These are phyloP conservation scores for Penicillium goetzii DNA, from an alignment of 495 filamentous ascomycete genomes.

Conservation along the genomic window DNA sequence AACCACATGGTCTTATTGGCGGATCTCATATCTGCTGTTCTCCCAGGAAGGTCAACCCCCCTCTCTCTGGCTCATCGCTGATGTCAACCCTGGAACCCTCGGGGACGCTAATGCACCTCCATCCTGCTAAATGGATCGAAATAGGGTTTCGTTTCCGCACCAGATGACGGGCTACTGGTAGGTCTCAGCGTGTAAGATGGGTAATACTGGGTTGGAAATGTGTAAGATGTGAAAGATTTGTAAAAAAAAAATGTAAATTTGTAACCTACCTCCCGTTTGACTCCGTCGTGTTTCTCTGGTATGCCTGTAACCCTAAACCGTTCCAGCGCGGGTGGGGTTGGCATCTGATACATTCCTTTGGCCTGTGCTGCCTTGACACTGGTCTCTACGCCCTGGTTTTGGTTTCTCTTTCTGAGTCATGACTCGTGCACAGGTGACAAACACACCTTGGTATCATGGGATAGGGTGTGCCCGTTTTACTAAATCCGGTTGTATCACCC, in stretches of 20 bases:
- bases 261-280: not conserved
- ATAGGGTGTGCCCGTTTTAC: constrained; percentile 15
- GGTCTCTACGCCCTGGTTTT: not conserved
- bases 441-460: constrained; percentile 37
- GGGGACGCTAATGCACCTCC: constrained; percentile 21
- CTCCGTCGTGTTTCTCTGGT: constrained; percentile 10
- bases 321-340: not conserved
- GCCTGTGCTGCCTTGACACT: constrained; percentile 23
- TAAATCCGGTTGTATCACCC: constrained; percentile 39
- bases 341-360: constrained; percentile 50
- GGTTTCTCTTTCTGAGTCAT: constrained; percentile 38
- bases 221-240: not conserved
- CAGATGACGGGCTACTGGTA: not conserved
- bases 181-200: constrained; percentile 1
- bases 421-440: constrained; percentile 47
- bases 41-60: not conserved
- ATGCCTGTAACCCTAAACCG: constrained; percentile 30
- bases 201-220: not conserved
- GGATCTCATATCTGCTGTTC: constrained; percentile 19
- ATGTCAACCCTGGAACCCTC: constrained; percentile 8
- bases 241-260: not conserved
- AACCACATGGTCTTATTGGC: constrained; percentile 32
- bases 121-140: constrained; percentile 19
- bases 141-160: constrained; percentile 24
- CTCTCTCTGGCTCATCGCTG: constrained; percentile 2